These are phyloP conservation scores for Candida nemodendra DNA, from an alignment of 805 yeast genomes.

Conservation along the genomic window DNA sequence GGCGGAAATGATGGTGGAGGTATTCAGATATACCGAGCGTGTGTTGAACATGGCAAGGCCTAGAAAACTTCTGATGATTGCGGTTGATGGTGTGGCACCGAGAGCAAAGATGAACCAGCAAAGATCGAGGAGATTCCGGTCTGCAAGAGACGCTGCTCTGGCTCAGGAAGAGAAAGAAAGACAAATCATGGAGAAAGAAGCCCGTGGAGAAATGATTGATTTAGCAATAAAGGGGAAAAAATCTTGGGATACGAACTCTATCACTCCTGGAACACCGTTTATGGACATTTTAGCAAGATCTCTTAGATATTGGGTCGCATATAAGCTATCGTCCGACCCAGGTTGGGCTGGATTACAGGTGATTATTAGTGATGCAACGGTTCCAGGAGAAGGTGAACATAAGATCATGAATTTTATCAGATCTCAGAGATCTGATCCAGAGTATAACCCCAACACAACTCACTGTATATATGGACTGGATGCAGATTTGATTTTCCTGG, in stretches of 20 bases:
- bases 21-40: conserved; percentile 88
- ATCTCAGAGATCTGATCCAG: conserved; percentile 81
- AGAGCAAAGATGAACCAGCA: conserved; percentile 98
- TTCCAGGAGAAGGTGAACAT: conserved; percentile 99
- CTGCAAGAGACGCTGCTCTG: conserved; percentile 86
- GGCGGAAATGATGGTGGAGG: conserved; percentile 93
- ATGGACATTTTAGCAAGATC: conserved; percentile 88
- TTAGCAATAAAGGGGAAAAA: conserved; percentile 69
- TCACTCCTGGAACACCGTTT: conserved; percentile 98
- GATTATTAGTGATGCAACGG: conserved; percentile 91
- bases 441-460: conserved; percentile 87
- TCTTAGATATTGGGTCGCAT: conserved; percentile 88
- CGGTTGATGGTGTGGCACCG: conserved; percentile 99
- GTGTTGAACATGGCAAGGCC: conserved; percentile 95
- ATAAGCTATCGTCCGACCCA: conserved; percentile 82
- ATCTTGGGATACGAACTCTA: conserved; percentile 93
- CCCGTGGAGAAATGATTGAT: conserved; percentile 73
- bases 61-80: conserved; percentile 85
- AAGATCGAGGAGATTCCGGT: conserved; percentile 86
- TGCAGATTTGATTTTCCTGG: conserved; percentile 95
- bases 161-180: conserved; percentile 68
- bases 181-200: conserved; percentile 55
- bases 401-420: conserved; percentile 95
- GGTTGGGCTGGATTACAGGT: conserved; percentile 92
- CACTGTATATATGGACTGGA: conserved; percentile 97